Evolutionary conservation across 345 rosid species (phyloP).

Genomic region (Eucalyptus marginata): DNA sequence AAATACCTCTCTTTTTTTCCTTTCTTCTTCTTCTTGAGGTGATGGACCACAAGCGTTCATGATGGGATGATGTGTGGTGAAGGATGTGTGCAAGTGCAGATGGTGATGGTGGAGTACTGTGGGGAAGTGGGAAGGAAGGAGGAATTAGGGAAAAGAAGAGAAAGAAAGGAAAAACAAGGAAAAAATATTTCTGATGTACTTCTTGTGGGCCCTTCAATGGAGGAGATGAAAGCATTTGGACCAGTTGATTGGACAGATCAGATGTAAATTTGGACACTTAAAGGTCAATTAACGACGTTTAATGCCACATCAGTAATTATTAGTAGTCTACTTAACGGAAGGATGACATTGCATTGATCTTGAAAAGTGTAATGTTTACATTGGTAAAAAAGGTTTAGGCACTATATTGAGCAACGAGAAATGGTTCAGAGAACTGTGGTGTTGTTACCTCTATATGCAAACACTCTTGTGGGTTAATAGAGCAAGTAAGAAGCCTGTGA

Average conservation of each 20-base stretch:
- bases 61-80: not conserved
- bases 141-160: not conserved
- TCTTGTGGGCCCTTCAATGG: not conserved
- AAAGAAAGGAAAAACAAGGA: not conserved
- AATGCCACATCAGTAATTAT: not conserved
- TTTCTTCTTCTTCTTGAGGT: not conserved
- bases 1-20: not conserved
- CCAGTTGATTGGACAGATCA: not conserved
- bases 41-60: not conserved
- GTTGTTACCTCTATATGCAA: not conserved
- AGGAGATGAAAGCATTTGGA: not conserved
- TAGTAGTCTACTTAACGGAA: not conserved
- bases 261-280: not conserved
- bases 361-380: not conserved
- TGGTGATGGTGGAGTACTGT: not conserved
- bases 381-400: not conserved
- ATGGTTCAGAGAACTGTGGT: not conserved
- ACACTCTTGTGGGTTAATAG: not conserved
- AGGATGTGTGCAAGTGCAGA: not conserved
- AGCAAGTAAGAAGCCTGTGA: not conserved
- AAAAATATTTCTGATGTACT: not conserved
- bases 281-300: not conserved
- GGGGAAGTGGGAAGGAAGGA: not conserved
- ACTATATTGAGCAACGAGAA: not conserved
- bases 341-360: not conserved